phyloP scores from a whole-genome alignment of 441 rosid genomes.

The Aquilaria agallochum region DNA sequence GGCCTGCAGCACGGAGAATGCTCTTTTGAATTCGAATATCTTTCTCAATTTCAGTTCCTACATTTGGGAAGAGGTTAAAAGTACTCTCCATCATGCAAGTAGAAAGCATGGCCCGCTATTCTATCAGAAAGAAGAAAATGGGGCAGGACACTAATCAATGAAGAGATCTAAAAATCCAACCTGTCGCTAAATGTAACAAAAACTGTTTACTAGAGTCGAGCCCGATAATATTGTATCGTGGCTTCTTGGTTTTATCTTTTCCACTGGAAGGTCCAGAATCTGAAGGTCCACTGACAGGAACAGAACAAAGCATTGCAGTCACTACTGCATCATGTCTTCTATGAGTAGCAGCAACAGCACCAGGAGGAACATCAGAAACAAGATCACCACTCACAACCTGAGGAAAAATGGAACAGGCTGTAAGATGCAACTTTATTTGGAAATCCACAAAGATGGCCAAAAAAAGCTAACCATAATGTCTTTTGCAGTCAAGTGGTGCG shows the following conservation, averaged over 20 bases:
- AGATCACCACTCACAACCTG: conserved; percentile 98
- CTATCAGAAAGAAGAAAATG: too few species aligned
- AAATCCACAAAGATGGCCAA: conserved; percentile 9
- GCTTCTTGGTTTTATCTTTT: conserved; percentile 90
- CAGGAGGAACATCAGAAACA: conserved; percentile 94
- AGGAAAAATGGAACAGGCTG: conserved; percentile 19
- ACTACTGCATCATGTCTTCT: conserved; percentile 87
- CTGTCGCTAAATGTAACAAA: conserved; percentile 79
- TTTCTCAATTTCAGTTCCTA: conserved; percentile 82
- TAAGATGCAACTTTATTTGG: conserved; percentile 7
- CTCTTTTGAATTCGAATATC: conserved; percentile 69
- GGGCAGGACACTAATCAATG: conserved; percentile 1
- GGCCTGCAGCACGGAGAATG: conserved; percentile 79
- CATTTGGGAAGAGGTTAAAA: neutral
- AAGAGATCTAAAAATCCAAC: conserved; percentile 29
- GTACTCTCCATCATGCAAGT: too few species aligned
- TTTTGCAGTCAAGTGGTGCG: conserved; percentile 80
- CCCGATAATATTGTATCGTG: conserved; percentile 68
- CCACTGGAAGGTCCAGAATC: conserved; percentile 69
- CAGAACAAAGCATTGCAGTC: conserved; percentile 85
- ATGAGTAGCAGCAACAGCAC: conserved; percentile 89
- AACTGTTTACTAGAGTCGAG: conserved; percentile 74
- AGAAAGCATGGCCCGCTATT: too few species aligned
- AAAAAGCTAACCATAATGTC: conserved; percentile 73
- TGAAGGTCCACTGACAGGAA: conserved; percentile 75